phyloP scores from a whole-genome alignment of 2,329 filamentous ascomycete genomes.

The Myriosclerotinia duriaeana region DNA sequence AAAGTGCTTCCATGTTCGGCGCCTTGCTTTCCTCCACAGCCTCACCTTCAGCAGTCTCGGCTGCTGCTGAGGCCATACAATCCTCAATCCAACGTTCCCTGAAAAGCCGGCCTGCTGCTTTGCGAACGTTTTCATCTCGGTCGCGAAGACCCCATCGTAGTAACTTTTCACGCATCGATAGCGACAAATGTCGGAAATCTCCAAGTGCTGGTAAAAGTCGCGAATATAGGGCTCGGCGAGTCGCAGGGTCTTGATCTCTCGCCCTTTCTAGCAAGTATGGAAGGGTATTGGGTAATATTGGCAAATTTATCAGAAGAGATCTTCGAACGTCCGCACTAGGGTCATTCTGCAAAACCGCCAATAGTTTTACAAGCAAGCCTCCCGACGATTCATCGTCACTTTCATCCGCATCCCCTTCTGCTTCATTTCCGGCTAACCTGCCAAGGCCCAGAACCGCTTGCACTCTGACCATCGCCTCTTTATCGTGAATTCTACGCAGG shows the following conservation, averaged over 20 bases:
- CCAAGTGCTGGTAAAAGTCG: slow-evolving; percentile 82
- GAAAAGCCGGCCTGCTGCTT: slow-evolving; percentile 86
- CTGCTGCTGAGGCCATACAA: slow-evolving; percentile 68
- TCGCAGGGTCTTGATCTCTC: slow-evolving; percentile 81
- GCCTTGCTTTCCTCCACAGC: slow-evolving; percentile 51
- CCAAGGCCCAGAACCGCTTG: slow-evolving; percentile 92
- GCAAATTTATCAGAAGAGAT: slow-evolving; percentile 86
- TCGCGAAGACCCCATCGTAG: slow-evolving; percentile 93
- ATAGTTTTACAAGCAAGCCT: slow-evolving; percentile 75
- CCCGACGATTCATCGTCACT: slow-evolving; percentile 66
- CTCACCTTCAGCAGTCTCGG: slow-evolving; percentile 55
- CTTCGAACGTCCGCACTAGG: slow-evolving; percentile 90
- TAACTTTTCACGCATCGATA: slow-evolving; percentile 93
- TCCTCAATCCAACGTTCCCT: slow-evolving; percentile 97
- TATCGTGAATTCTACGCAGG: slow-evolving; percentile 84
- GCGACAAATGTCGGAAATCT: slow-evolving; percentile 89
- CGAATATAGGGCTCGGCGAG: slow-evolving; percentile 82
- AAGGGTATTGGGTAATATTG: slow-evolving; percentile 76
- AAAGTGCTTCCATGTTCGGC: slow-evolving; percentile 76
- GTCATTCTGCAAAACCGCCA: slow-evolving; percentile 90
- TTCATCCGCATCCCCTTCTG: slow-evolving; percentile 68
- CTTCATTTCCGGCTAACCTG: slow-evolving; percentile 74
- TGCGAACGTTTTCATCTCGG: slow-evolving; percentile 89
- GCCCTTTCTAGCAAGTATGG: slow-evolving; percentile 88
- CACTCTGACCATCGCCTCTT: slow-evolving; percentile 86